Evolutionary conservation across 371 early-diverging fungal genomes (phyloP).

Genomic region (Dinochytrium kinnereticum): DNA sequence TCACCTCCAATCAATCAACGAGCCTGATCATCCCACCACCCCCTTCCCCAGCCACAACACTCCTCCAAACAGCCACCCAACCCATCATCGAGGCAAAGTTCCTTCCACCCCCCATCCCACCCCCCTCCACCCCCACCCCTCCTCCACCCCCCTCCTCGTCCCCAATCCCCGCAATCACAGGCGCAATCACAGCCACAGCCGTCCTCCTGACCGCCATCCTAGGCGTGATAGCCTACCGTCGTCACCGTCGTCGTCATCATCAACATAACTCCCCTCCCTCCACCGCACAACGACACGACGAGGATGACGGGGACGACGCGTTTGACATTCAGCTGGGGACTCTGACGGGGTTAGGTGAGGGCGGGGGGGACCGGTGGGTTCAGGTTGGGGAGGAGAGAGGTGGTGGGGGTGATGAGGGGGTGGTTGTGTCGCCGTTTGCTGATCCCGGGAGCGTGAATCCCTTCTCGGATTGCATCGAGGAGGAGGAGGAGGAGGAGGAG

Average conservation of each 20-base stretch:
- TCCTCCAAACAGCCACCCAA: no score
- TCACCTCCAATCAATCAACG: no score
- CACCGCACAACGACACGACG: background rate
- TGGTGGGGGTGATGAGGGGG: background rate
- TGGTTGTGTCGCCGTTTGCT: background rate
- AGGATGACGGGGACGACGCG: background rate
- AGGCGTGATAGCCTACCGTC: background rate
- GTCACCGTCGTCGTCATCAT: no score
- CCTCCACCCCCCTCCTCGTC: background rate
- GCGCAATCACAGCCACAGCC: background rate
- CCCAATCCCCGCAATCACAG: background rate
- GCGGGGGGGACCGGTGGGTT: background rate
- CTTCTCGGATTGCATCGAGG: background rate
- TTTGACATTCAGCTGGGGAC: background rate
- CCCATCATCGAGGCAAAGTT: no score
- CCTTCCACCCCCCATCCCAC: no score
- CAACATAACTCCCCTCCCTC: no score
- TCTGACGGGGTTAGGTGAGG: background rate
- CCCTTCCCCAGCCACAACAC: no score
- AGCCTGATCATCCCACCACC: no score
- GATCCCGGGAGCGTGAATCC: background rate
- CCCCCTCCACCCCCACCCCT: no score
- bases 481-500: background rate
- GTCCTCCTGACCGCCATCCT: background rate
- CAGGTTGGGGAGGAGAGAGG: background rate